Evolutionary conservation across 2,329 filamentous ascomycete species (phyloP).

Genomic region (Eutypa lata): DNA sequence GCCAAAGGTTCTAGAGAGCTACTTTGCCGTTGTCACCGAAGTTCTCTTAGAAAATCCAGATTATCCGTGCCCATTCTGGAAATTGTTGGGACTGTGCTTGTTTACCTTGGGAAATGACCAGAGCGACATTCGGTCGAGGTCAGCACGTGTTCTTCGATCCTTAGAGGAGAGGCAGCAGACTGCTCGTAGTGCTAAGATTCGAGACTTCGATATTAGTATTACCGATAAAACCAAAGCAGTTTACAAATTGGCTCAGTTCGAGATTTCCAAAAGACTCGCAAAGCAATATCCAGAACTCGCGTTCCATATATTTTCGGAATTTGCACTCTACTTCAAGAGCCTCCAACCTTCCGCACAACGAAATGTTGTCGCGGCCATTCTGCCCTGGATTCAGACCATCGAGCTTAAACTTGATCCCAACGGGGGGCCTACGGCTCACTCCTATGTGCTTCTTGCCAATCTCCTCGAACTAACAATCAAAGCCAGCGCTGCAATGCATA

Average conservation of each 20-base stretch:
- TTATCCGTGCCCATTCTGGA: constrained; percentile 86
- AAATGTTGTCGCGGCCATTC: constrained; percentile 88
- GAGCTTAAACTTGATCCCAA: constrained; percentile 90
- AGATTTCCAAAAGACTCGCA: constrained; percentile 86
- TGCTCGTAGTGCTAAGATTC: constrained; percentile 76
- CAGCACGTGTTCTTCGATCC: constrained; percentile 73
- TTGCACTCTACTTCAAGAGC: constrained; percentile 88
- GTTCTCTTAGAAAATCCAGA: constrained; percentile 81
- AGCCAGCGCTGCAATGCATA: constrained; percentile 82
- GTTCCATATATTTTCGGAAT: constrained; percentile 94
- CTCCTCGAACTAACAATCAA: constrained; percentile 95
- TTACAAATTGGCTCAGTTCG: constrained; percentile 95
- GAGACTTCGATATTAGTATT: constrained; percentile 97
- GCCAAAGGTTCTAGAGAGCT: constrained; percentile 85
- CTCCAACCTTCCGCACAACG: constrained; percentile 79
- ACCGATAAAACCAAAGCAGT: constrained; percentile 98
- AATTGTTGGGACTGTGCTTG: constrained; percentile 79
- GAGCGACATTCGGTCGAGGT: constrained; percentile 84
- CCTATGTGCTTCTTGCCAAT: constrained; percentile 93
- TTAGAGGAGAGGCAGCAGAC: constrained; percentile 78
- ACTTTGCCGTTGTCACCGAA: constrained; percentile 88
- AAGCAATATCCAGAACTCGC: constrained; percentile 86
- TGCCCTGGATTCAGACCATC: constrained; percentile 95
- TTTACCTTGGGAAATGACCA: constrained; percentile 92
- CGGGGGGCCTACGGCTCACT: constrained; percentile 83